These are phyloP conservation scores for Colletotrichum lentis DNA, from an alignment of 2,329 filamentous ascomycete genomes.

Conservation along the genomic window DNA sequence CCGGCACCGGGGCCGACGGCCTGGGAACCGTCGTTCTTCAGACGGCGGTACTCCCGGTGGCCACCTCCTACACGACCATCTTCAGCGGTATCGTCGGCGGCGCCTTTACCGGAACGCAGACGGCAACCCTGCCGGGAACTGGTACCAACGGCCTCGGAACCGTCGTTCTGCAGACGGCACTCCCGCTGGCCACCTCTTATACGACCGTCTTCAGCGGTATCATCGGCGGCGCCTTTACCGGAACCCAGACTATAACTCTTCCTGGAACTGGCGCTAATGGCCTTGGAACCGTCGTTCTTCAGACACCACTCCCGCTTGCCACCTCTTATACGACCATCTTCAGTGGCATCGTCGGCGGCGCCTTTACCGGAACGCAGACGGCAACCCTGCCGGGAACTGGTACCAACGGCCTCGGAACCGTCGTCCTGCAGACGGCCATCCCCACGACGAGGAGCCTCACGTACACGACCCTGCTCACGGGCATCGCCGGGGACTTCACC, in stretches of 20 bases:
- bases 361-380: conserved; percentile 16
- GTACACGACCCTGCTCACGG: conserved; percentile 13
- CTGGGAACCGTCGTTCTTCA: conserved; percentile 2
- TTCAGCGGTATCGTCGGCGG: conserved; percentile 13
- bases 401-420: background rate
- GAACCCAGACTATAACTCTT: conserved; percentile 18
- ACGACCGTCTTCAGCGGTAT: conserved; percentile 14
- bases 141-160: conserved; percentile 10
- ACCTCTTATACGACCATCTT: conserved; percentile 16
- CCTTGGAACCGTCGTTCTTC: conserved; percentile 11
- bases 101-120: conserved; percentile 4
- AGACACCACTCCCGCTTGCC: conserved; percentile 12
- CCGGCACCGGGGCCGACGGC: background rate
- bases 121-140: background rate
- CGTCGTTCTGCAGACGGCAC: conserved; percentile 17
- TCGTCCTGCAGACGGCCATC: conserved; percentile 22
- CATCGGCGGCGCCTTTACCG: conserved; percentile 7
- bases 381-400: conserved; percentile 16
- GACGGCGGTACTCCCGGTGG: conserved; percentile 6
- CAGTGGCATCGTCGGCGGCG: conserved; percentile 8
- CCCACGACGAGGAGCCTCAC: conserved; percentile 9
- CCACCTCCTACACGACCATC: conserved; percentile 5
- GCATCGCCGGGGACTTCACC: conserved; percentile 15
- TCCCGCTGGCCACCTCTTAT: conserved; percentile 4
- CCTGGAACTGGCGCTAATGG: background rate